Evolutionary conservation across 140 eudicot genomes (phyloP), one percentile per base, ranked within the genome.

Genomic region (Oenanthe javanica): DNA sequence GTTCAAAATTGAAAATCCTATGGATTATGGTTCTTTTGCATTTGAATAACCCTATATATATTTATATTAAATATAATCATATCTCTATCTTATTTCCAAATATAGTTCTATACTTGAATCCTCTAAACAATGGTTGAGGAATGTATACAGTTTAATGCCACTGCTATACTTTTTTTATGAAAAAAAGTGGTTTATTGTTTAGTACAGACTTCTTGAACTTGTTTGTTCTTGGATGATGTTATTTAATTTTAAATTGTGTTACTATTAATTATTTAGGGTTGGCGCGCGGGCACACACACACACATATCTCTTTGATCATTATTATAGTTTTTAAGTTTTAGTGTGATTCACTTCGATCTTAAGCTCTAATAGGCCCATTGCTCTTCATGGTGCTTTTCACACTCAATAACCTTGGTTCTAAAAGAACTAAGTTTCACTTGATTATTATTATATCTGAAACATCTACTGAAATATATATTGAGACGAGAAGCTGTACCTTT

Each of bases 401-500:
- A 7, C 9, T 50, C n/a, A n/a, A 2, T 61, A 61, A n/a, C 69
- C 5, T 0, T 31, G 31, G 31, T 31, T 36, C n/a, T 31, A 25
- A 1, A 31, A 67, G 45, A 67, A 69, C 21, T 10, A 4, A 3
- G n/a, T 69, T 69, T 69, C 21, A 69, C 47, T 36, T 38, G 74
- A 36, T 69, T 14, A 6, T 69, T 14, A 6, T 4, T 69, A 1
- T 36, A 67, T 67, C 13, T 69, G 31, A 19, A 36, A 72, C 9
- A 49, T 75, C 13, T 36, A 2, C 43, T 46, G 18, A 67, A 21
- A 77, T 36, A 19, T 66, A 63, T 1, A 70, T 76, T 6, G 54
- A 47, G 71, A 50, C 71, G 36, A 79, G 36, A 70, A 14, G 73
- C 76, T 83, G 77, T 72, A 69, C 67, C 73, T 64, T 86, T 85